A percentile compares a stretch with the other conserved stretches of the same genome.
phyloP scores from a whole-genome alignment of 2,329 filamentous ascomycete genomes.

The Achaetomium macrosporum region DNA sequence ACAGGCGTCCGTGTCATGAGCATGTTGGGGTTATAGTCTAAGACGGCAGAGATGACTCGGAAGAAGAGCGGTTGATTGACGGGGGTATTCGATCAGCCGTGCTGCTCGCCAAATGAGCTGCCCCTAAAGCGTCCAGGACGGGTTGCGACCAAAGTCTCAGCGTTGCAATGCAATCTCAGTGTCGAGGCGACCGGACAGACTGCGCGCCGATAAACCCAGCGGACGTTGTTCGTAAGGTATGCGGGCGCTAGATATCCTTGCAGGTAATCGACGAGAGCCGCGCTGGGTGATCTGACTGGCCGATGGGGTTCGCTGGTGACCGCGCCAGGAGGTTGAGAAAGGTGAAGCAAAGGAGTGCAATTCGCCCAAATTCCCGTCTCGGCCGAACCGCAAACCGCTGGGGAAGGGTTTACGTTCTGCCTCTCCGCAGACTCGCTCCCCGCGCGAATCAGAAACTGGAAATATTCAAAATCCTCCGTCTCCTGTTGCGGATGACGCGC shows the following conservation, averaged over 20 bases:
- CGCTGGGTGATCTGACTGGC: conserved; percentile 35
- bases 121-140: neutral
- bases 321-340: conserved; percentile 28
- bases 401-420: conserved; percentile 8
- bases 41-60: conserved; percentile 16
- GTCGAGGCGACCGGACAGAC: too few relatives aligned
- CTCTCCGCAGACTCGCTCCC: conserved; percentile 11
- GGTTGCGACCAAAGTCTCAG: neutral
- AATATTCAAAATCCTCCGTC: neutral
- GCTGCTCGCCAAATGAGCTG: too few relatives aligned
- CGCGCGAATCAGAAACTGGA: conserved; percentile 10
- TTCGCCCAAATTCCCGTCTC: conserved; percentile 28
- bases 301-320: conserved; percentile 28
- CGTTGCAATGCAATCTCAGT: neutral
- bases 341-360: conserved; percentile 30
- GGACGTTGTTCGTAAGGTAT: conserved; percentile 5
- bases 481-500: neutral
- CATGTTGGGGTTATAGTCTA: conserved; percentile 37
- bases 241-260: conserved; percentile 17
- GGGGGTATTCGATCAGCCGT: too few relatives aligned
- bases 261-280: conserved; percentile 23
- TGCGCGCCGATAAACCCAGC: neutral
- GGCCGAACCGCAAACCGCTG: conserved; percentile 13
- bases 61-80: conserved; percentile 11
- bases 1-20: conserved; percentile 47